Evolutionary conservation across 441 rosid genomes (phyloP), one percentile per base, ranked within the genome.

Genomic region (Flueggea neowawraea): DNA sequence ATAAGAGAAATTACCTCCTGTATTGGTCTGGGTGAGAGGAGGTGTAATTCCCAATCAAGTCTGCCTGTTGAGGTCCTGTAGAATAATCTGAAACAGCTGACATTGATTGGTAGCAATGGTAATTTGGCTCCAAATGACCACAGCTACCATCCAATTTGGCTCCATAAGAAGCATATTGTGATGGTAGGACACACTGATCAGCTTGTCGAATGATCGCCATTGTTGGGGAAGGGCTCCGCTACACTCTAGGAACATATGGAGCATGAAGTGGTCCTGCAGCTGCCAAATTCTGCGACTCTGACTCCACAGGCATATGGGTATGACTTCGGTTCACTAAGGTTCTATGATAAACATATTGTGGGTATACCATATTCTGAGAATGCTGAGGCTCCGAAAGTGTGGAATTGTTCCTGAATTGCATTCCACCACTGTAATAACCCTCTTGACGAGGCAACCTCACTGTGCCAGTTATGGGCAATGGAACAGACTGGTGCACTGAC

Each of bases 11-110:
- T 54, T 78, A 76, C 68, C 81, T 70, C 57, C 69, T 65, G 52
- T 68, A 73, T 64, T 77, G 76, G 44, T 64, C 67, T 43, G 67
- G 68, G 16, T 67, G 57, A 57, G 79, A 60, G 28, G 71, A 62
- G 48, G 57, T 33, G 56, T 73, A 48, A 60, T 73, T 65, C 67
- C 65, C 71, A 28, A 28, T 64, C 16, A 66, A 61, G 59, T 66
- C 65, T 55, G 56, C 68, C 65, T 55, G 28, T 22, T 22, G 28
- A 63, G 31, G 54, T 56, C 68, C 77, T 9, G 79, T 48, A 62
- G 67, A 16, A 63, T 31, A 61, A 28, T 61, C 67, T 22, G 69
- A 60, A 63, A 65, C 62, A 64, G 63, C 64, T 44, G 75, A 63
- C 49, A 61, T 66, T 33, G 66, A 67, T 55, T 48, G 62, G 28